Percentiles rank a stretch among this genome's conserved stretches.
Conservation (phyloP, 106 monocot genomes). For the Allium fistulosum region DNA sequence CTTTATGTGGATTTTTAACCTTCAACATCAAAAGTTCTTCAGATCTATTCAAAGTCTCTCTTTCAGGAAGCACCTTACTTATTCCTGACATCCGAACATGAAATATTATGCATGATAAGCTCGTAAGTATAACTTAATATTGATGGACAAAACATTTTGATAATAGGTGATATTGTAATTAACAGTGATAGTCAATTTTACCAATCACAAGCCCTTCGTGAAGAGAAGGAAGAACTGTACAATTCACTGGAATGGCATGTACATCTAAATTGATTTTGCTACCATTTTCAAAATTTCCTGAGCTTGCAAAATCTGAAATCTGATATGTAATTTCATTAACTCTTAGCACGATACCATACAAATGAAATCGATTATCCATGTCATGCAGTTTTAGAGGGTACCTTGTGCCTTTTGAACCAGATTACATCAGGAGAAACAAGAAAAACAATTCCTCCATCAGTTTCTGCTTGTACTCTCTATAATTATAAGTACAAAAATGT, state of each 20-base stretch:
- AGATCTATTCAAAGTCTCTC: conserved; percentile 30
- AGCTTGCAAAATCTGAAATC: conserved; percentile 42
- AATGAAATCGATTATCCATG: not conserved
- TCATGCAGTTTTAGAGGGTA: conserved; percentile 10
- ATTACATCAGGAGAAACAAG: conserved; percentile 73
- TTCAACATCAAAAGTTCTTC: conserved; percentile 50
- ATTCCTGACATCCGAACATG: conserved; percentile 29
- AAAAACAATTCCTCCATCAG: conserved; percentile 42
- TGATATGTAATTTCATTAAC: conserved; percentile 4
- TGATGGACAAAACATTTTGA: no score
- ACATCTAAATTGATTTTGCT: conserved; percentile 35
- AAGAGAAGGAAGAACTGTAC: conserved; percentile 64
- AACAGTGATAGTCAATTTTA: conserved; percentile 14
- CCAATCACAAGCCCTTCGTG: conserved; percentile 64
- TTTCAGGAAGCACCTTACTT: conserved; percentile 42
- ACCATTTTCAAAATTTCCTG: conserved; percentile 28
- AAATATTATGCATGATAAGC: not conserved
- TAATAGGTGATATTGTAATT: not conserved
- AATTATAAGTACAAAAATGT: conserved; percentile 4
- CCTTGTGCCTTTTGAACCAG: conserved; percentile 66
- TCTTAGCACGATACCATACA: conserved; percentile 4
- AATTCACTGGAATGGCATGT: conserved; percentile 25
- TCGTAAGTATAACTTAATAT: no score
- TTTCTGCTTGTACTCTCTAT: conserved; percentile 60
- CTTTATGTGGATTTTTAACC: conserved; percentile 26